Evolutionary conservation across 306 rosid genomes (phyloP).

Genomic region (Inga oerstediana): DNA sequence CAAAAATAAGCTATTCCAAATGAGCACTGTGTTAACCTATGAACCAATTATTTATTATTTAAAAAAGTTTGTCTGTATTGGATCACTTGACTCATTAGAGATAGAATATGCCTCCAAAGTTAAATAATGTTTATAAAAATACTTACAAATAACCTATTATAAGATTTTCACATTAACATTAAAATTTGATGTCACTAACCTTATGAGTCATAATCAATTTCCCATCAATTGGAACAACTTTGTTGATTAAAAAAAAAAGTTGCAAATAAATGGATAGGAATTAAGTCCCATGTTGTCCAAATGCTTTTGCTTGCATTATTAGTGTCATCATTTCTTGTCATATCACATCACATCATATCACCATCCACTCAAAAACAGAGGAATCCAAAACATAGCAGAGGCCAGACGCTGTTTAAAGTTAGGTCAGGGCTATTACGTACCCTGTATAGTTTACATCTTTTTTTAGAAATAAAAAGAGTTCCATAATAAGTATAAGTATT

Average conservation of each 20-base stretch:
- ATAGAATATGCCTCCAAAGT: rapidly evolving
- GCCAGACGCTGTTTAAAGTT: background rate
- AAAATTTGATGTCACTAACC: no score
- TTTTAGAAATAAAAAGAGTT: background rate
- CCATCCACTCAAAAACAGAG: background rate
- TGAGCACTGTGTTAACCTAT: no score
- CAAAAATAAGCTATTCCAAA: no score
- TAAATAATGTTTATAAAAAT: no score
- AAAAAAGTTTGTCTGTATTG: no score
- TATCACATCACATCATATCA: background rate
- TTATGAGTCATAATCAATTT: no score
- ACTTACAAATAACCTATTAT: no score
- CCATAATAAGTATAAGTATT: background rate
- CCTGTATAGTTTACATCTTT: background rate
- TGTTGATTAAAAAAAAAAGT: background rate
- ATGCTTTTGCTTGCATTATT: background rate
- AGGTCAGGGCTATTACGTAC: background rate
- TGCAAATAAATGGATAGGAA: no score
- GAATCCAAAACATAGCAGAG: background rate
- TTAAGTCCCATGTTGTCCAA: no score
- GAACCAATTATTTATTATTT: background rate
- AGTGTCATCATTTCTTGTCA: background rate
- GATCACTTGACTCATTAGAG: no score
- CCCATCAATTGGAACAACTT: no score
- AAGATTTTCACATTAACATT: no score